phyloP scores from a whole-genome alignment of 495 filamentous ascomycete species.

The Astrocystis sublimbata region DNA sequence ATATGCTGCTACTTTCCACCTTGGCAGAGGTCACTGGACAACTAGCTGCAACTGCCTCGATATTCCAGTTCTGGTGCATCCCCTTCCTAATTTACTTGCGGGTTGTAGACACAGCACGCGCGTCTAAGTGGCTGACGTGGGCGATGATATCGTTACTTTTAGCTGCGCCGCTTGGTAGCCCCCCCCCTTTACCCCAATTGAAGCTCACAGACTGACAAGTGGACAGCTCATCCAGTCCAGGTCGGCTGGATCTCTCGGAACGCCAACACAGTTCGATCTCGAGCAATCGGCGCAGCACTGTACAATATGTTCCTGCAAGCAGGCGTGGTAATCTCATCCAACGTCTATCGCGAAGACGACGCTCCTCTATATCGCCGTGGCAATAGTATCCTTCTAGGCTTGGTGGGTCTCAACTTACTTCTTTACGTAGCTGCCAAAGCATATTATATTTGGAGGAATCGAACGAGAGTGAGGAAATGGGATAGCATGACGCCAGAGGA shows the following conservation, averaged over 20 bases:
- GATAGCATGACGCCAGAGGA: slow-evolving; percentile 62
- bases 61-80: slow-evolving; percentile 56
- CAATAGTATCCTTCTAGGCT: slow-evolving; percentile 62
- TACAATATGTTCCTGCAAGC: slow-evolving; percentile 80
- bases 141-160: slow-evolving; percentile 59
- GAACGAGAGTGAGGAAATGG: slow-evolving; percentile 40
- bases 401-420: slow-evolving; percentile 54
- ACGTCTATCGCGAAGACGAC: slow-evolving; percentile 64
- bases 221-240: slow-evolving; percentile 57
- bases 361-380: slow-evolving; percentile 66
- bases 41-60: slow-evolving; percentile 47
- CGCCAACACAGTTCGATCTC: slow-evolving; percentile 63
- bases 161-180: slow-evolving; percentile 57
- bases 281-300: slow-evolving; percentile 62
- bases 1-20: slow-evolving; percentile 52
- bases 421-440: slow-evolving; percentile 58
- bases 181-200: neutral
- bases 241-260: slow-evolving; percentile 67
- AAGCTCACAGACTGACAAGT: neutral
- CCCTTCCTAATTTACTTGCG: slow-evolving; percentile 59
- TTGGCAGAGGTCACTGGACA: slow-evolving; percentile 51
- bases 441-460: slow-evolving; percentile 66
- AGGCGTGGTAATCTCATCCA: slow-evolving; percentile 55
- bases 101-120: slow-evolving; percentile 43
- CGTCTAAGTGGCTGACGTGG: slow-evolving; percentile 58